phyloP scores from a whole-genome alignment of 345 rosid genomes.

The Gossypium mustelinum region DNA sequence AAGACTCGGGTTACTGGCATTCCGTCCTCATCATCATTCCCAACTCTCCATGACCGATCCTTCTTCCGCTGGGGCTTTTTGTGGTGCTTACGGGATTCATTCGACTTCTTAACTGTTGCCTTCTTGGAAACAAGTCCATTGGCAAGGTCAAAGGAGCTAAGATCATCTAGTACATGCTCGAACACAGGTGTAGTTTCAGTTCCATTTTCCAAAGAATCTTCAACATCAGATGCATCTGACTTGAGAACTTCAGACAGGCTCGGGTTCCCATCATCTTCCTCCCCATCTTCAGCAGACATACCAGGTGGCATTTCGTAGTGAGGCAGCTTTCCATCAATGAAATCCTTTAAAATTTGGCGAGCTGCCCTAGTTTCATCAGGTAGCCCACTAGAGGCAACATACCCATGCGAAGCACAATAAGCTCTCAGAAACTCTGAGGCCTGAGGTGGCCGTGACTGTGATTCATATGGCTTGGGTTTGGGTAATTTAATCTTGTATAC shows the following conservation, averaged over 20 bases:
- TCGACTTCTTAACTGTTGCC: slow-evolving; percentile 40
- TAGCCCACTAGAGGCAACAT: slow-evolving; percentile 86
- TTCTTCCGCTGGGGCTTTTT: slow-evolving; percentile 70
- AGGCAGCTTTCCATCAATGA: slow-evolving; percentile 71
- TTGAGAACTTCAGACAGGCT: slow-evolving; percentile 25
- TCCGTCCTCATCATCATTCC: slow-evolving; percentile 56
- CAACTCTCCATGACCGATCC: slow-evolving; percentile 65
- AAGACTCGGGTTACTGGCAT: slow-evolving; percentile 65
- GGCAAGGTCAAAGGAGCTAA: slow-evolving; percentile 65
- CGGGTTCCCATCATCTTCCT: slow-evolving; percentile 25
- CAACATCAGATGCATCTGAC: slow-evolving; percentile 45
- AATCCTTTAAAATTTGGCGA: slow-evolving; percentile 79
- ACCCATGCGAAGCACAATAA: slow-evolving; percentile 79
- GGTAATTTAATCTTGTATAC: slow-evolving; percentile 75
- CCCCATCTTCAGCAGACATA: slow-evolving; percentile 29
- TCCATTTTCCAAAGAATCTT: slow-evolving; percentile 20
- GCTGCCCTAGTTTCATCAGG: slow-evolving; percentile 93
- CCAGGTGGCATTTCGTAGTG: slow-evolving; percentile 79
- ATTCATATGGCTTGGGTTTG: slow-evolving; percentile 80
- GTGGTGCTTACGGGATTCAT: slow-evolving; percentile 56
- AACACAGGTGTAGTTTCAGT: slow-evolving; percentile 31
- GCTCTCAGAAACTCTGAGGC: slow-evolving; percentile 69
- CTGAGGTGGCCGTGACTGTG: slow-evolving; percentile 68
- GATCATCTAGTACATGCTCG: slow-evolving; percentile 63
- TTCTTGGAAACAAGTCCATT: slow-evolving; percentile 59